A percentile compares a stretch with the other conserved stretches of the same genome.
Evolutionary conservation across 2,329 filamentous ascomycete species (phyloP).

Genomic region (Samsoniella hepiali): DNA sequence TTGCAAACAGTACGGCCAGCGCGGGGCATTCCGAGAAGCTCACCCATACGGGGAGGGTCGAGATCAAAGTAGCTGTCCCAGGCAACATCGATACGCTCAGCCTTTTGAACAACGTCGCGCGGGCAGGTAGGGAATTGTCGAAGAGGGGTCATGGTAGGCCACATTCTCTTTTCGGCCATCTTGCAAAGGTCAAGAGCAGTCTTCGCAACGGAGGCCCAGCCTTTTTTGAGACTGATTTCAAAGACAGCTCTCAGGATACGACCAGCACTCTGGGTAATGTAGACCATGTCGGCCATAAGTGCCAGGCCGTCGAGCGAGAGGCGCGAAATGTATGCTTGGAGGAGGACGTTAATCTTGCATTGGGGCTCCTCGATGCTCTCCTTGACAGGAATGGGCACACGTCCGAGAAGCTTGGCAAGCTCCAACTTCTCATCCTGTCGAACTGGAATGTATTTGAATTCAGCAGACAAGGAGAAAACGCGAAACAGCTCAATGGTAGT

Average conservation of each 20-base stretch:
- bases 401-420: slow-evolving; percentile 81
- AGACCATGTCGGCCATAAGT: slow-evolving; percentile 97
- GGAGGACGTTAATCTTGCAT: slow-evolving; percentile 94
- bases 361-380: slow-evolving; percentile 96
- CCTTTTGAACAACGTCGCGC: slow-evolving; percentile 82
- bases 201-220: slow-evolving; percentile 91
- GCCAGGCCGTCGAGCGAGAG: slow-evolving; percentile 91
- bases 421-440: slow-evolving; percentile 97
- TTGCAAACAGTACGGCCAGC: slow-evolving; percentile 81
- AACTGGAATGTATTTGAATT: slow-evolving; percentile 99
- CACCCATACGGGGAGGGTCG: slow-evolving; percentile 93
- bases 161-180: slow-evolving; percentile 99
- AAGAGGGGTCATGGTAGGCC: slow-evolving; percentile 96
- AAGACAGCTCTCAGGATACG: slow-evolving; percentile 94
- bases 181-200: slow-evolving; percentile 93
- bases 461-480: slow-evolving; percentile 90
- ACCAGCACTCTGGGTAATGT: slow-evolving; percentile 95
- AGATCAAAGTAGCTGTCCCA: slow-evolving; percentile 95
- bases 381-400: slow-evolving; percentile 94
- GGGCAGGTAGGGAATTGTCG: slow-evolving; percentile 84
- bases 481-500: slow-evolving; percentile 95
- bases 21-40: slow-evolving; percentile 85
- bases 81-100: slow-evolving; percentile 89
- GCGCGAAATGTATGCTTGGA: slow-evolving; percentile 94
- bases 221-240: slow-evolving; percentile 95